Evolutionary conservation across 371 early-diverging fungal genomes (phyloP).

Genomic region (Haplosporangium sp.): DNA sequence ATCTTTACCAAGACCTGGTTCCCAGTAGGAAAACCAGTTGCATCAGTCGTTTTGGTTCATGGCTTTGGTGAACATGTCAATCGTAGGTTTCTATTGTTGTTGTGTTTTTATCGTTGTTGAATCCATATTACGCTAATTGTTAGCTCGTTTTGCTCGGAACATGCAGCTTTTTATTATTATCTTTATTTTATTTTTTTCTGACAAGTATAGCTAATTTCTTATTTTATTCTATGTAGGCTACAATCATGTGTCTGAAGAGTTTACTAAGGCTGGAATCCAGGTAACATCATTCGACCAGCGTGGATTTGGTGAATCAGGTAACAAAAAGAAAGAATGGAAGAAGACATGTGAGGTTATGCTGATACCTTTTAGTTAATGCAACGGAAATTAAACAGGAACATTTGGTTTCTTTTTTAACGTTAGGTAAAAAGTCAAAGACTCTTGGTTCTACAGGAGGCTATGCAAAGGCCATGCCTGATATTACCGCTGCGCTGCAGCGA

Average conservation of each 20-base stretch:
- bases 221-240: constrained; percentile 48
- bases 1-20: constrained; percentile 53
- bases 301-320: constrained; percentile 73
- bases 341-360: no score
- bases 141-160: no score
- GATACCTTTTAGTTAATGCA: no score
- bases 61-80: constrained; percentile 76
- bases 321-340: not conserved
- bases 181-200: no score
- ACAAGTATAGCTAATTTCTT: not conserved
- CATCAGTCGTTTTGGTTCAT: constrained; percentile 66
- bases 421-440: constrained; percentile 58
- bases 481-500: constrained; percentile 65
- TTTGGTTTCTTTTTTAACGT: not conserved
- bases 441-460: constrained; percentile 70
- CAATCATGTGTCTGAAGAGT: constrained; percentile 63
- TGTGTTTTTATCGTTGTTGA: no score
- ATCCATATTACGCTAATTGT: no score
- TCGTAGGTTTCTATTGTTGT: constrained; percentile 44
- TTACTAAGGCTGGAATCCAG: constrained; percentile 67
- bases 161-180: no score
- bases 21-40: constrained; percentile 38
- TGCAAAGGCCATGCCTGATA: constrained; percentile 58
- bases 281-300: constrained; percentile 73
- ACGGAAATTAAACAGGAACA: not conserved